Evolutionary conservation across 2,329 filamentous ascomycete genomes (phyloP), one percentile per base, ranked within the genome.

Genomic region (Trichoderma brevicompactum): DNA sequence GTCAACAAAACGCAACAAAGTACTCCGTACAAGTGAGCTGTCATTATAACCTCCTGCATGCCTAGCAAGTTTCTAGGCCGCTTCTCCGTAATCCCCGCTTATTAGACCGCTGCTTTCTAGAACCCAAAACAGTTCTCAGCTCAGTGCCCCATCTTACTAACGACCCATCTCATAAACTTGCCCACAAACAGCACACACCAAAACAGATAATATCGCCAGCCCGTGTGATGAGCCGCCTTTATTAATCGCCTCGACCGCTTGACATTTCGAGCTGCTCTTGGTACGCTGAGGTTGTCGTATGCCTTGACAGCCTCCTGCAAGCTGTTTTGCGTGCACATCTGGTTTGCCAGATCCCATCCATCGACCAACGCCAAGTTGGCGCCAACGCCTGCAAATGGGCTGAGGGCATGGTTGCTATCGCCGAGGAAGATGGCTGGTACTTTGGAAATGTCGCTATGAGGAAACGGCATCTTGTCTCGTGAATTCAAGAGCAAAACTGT

Each of bases 341-440:
- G 72, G 58, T 78, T 72, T 2, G 79, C 81, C n/a, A 81, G 82
- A 54, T 82, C 79, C 76, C 78, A 82, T 0, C 74, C 81, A 68
- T 84, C 81, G 61, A 75, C 78, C 32, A 83, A 66, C 3, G 81
- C 82, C 65, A 83, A 69, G 67, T 82, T 83, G 0, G 80, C 81
- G 0, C 82, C 82, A 64, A 77, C 80, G 0, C 82, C 81, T 5
- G 81, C 79, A 71, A 83, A 84, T 0, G 81, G 79, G 59, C 76
- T 82, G 6, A 83, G 74, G 1, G 81, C 81, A 69, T 84, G 82
- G 67, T 84, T 84, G 63, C 76, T 75, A 68, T 84, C 81, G 10
- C 82, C 82, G 23, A 84, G 79, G 58, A 80, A 84, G 9, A 84
- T 70, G 7, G 81, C 74, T 0, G 72, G 70, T 9, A 70, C 17